Base-by-base conservation (phyloP, 2,329 filamentous ascomycete genomes). In the Lachnellula occidentalis region DNA sequence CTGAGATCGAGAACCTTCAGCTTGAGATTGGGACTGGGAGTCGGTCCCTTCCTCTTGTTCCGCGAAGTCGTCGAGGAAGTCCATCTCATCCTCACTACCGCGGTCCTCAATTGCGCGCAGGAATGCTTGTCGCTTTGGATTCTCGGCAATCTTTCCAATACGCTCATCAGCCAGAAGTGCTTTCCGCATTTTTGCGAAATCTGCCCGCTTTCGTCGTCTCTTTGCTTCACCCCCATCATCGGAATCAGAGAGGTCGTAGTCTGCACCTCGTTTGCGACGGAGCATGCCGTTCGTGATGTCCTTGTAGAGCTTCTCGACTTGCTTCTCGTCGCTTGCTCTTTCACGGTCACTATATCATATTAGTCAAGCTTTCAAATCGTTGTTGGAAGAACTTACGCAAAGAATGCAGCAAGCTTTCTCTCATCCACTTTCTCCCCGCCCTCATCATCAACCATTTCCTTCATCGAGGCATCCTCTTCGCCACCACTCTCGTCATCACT, bases 121-220 rank as follows among this genome's bases (percentile, higher is more conserved):
- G 74, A 99, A 99, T 0, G 94, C 94, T 58, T 87, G 81, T 68
- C 91, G 92, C 68, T 92, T 92, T 2, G 89, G 89, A 64, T 95
- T 91, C 68, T 90, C 85, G 34, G 90, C 91, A 59, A 97, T 90
- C 71, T 92, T 92, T 67, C 88, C 90, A 63, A 99, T 83, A 37
- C 90, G 90, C 70, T 96, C 92, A 66, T 97, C 92, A 22, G 88
- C 79, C 46, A 96, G 81, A 8, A 99, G 78, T 6, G 92, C 88
- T 69, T 90, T 91, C 54, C 91, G 87, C 87, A 96, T 95, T 73
- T 90, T 89, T 36, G 88, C 88, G 71, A 95, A 95, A 66, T 96
- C 90, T 39, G 86, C 81, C 50, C 90, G 86, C 76, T 95, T 96
- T 76, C 87, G 84, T 49, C 90, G 84, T 45, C 88, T 83, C 45